Evolutionary conservation across 306 rosid genomes (phyloP).

Genomic region (Quercus variabilis): DNA sequence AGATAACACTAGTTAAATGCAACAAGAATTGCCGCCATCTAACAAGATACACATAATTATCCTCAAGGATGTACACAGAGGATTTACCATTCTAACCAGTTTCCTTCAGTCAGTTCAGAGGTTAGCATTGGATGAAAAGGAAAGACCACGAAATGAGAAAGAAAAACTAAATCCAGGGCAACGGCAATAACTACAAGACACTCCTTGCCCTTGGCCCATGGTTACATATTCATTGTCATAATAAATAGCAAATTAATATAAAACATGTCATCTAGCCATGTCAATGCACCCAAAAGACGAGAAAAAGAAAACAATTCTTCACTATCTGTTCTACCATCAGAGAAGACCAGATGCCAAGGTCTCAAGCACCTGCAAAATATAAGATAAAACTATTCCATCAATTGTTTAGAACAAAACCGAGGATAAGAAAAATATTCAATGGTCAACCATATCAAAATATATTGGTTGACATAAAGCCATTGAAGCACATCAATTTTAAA

Average conservation of each 20-base stretch:
- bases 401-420: not conserved
- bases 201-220: conserved; percentile 27
- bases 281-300: conserved; percentile 34
- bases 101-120: conserved; percentile 23
- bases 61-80: conserved; percentile 40
- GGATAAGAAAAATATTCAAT: not conserved
- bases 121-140: conserved; percentile 30
- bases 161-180: conserved; percentile 28
- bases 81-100: conserved; percentile 25
- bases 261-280: conserved; percentile 35
- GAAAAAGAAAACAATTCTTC: conserved; percentile 19
- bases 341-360: conserved; percentile 25
- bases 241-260: conserved; percentile 34
- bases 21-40: conserved; percentile 21
- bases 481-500: not conserved
- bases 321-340: conserved; percentile 38
- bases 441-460: not conserved
- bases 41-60: conserved; percentile 20
- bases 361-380: conserved; percentile 32
- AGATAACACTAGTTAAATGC: conserved; percentile 16
- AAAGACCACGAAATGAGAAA: conserved; percentile 14
- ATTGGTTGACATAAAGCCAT: not conserved
- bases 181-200: conserved; percentile 32
- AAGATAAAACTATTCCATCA: not conserved
- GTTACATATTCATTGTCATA: conserved; percentile 2